Evolutionary conservation across 169 alveolate genomes (phyloP), one percentile per base, ranked within the genome.

Genomic region (Cryptosporidium baileyi): DNA sequence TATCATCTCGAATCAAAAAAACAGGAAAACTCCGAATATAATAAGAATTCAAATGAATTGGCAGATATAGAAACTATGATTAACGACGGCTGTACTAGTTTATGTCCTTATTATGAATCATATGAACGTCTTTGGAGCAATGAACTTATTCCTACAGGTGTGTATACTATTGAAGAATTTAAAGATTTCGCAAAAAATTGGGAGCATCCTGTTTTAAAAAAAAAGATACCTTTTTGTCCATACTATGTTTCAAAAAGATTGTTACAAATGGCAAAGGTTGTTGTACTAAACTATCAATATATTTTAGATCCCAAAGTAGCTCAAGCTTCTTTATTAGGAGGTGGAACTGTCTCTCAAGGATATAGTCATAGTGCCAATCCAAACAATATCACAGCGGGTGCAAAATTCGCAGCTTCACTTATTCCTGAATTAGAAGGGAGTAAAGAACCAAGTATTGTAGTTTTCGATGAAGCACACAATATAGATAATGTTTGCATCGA

Each of bases 401-500:
- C 61, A 7, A 43, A 61, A 45, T 63, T 57, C 3, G 65, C 80
- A 19, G 82, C 89, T 19, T 38, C 80, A 19, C 61, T 61, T 6
- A 19, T 52, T 13, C 61, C 43, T 1, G 82, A 91, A 1, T 61
- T 88, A 19, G 67, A 85, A 40, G 96, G 92, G 36, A 45, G 88
- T 19, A 90, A 91, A 67, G 93, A 95, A 63, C 97, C 97, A 34
- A 91, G 94, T 26, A 92, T 96, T 19, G 97, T 97, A 3, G 98
- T 97, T 1, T 96, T 97, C 88, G 99, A 95, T 81, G 98, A 97
- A 92, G 99, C 99, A n/a, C 99, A 97, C 90, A 97, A 97, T 91
- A 97, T 97, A 65, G 99, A 97, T 89, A 96, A 97, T 81, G 98
- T 97, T 40, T 97, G 99, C 88, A 95, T 97, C 41, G 99, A 97